Evolutionary conservation across 208 protist genomes (phyloP).

Genomic region (Herpetomonas samuelpessoai): DNA sequence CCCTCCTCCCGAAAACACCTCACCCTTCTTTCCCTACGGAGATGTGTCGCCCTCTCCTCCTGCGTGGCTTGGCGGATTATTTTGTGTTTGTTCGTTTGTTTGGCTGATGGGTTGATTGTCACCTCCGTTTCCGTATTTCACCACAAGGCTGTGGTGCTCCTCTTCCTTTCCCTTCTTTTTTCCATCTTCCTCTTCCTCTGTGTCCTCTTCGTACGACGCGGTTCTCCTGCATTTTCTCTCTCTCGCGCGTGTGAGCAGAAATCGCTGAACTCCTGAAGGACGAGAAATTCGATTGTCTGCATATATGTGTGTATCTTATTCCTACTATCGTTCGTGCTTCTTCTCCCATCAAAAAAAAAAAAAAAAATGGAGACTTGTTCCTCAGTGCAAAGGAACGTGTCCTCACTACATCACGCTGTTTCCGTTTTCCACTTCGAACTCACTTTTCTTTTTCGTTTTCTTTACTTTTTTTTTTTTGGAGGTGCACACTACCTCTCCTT

Average conservation of each 20-base stretch:
- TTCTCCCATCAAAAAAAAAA: too few relatives aligned
- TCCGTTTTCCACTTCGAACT: conserved; percentile 13
- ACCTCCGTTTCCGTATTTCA: conserved; percentile 6
- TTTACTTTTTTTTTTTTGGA: conserved; percentile 7
- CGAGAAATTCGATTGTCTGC: too few relatives aligned
- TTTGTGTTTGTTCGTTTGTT: conserved; percentile 9
- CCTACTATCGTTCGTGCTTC: conserved; percentile 1
- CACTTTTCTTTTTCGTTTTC: conserved; percentile 6
- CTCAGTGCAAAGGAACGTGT: too few relatives aligned
- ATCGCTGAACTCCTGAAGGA: too few relatives aligned
- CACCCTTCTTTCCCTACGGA: background rate
- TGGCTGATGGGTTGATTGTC: conserved; percentile 9
- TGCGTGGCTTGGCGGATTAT: background rate
- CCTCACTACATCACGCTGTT: conserved; percentile 9
- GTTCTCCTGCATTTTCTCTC: too few relatives aligned
- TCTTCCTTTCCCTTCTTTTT: too few relatives aligned
- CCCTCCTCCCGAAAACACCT: too few relatives aligned
- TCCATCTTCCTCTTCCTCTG: too few relatives aligned
- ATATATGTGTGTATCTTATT: conserved; percentile 1
- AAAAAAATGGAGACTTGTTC: too few relatives aligned
- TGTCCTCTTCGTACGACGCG: too few relatives aligned
- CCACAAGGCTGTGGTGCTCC: conserved; percentile 6
- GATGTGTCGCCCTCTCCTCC: background rate
- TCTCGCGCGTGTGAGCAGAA: too few relatives aligned
- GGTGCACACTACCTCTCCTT: conserved; percentile 1